Base-by-base conservation (phyloP, 129 eudicot genomes). In the Artemisia argyi region DNA sequence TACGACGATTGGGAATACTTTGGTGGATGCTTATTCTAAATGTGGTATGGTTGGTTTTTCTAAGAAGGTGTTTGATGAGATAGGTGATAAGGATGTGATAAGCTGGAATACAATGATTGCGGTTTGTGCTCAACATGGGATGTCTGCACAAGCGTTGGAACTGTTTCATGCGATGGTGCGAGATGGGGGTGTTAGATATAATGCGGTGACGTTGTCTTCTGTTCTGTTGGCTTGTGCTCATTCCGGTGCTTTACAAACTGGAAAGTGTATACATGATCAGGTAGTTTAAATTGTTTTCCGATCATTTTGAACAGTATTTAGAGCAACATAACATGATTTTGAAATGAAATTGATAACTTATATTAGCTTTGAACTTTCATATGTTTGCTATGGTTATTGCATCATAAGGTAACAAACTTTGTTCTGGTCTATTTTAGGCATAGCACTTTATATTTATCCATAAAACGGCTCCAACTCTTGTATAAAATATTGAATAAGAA, bases 31-130 rank as follows among this genome's bases (percentile, higher is more conserved):
- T 49, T 85, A 85, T 78, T 86, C 89, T 15, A 85, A 85, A 68
- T 81, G 89, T 26, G 86, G 86, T 51, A 62, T 60, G 57, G 52
- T 81, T n/a, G 74, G 67, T 66, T 50, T 73, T 17, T 75, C 86
- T n/a, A 78, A 83, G 57, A 78, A 81, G 75, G 86, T 68, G 1
- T 86, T 83, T 78, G 72, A 86, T 32, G 75, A 71, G 73, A 83
- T 86, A 79, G 67, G 18, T 2, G 52, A 77, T 59, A 83, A 77
- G 68, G 87, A 83, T 48, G 85, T 35, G 11, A 66, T 81, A 9
- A 80, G 85, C 56, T 86, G 91, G 91, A 86, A 83, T 65, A 50
- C 85, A 1, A 86, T 86, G 82, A 77, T 86, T 77, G 85, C 85
- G 1, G 87, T 83, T 49, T 83, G 66, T 80, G 81, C 83, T 56